Evolutionary conservation across 2,329 filamentous ascomycete genomes (phyloP).

Genomic region (Sarocladium kiliense): DNA sequence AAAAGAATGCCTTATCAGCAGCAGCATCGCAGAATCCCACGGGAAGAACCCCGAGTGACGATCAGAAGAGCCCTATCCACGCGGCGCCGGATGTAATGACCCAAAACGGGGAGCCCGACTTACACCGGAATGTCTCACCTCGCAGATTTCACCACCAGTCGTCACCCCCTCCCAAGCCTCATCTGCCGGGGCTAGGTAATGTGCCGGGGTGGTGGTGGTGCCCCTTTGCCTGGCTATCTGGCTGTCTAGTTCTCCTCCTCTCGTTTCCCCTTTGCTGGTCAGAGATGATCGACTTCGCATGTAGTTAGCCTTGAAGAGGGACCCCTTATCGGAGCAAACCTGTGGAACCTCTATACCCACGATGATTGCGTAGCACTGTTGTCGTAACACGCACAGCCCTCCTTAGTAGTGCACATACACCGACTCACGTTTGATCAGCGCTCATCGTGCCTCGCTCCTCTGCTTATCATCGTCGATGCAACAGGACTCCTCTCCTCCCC

Average conservation of each 20-base stretch:
- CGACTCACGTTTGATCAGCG: neutral
- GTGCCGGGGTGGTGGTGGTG: neutral
- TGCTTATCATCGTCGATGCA: no score
- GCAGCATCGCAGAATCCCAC: neutral
- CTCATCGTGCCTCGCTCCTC: neutral
- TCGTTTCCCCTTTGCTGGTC: neutral
- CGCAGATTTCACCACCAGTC: neutral
- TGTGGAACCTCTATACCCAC: neutral
- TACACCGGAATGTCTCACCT: slow-evolving; percentile 10
- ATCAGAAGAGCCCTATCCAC: neutral
- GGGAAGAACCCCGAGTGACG: neutral
- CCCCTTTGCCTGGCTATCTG: neutral
- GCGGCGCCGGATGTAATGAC: slow-evolving; percentile 4
- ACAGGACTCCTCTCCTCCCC: no score
- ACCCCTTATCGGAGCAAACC: neutral
- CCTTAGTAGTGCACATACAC: neutral
- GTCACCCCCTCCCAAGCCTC: neutral
- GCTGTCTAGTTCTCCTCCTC: neutral
- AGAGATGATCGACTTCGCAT: neutral
- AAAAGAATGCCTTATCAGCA: neutral
- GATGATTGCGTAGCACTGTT: neutral
- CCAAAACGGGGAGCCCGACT: slow-evolving; percentile 6
- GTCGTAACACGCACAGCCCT: neutral
- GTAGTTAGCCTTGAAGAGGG: neutral
- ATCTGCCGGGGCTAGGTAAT: slow-evolving; percentile 7